A percentile compares a stretch with the other conserved stretches of the same genome.
Conservation (phyloP, 2,329 filamentous ascomycete genomes). For the Aspergillus sp. region DNA sequence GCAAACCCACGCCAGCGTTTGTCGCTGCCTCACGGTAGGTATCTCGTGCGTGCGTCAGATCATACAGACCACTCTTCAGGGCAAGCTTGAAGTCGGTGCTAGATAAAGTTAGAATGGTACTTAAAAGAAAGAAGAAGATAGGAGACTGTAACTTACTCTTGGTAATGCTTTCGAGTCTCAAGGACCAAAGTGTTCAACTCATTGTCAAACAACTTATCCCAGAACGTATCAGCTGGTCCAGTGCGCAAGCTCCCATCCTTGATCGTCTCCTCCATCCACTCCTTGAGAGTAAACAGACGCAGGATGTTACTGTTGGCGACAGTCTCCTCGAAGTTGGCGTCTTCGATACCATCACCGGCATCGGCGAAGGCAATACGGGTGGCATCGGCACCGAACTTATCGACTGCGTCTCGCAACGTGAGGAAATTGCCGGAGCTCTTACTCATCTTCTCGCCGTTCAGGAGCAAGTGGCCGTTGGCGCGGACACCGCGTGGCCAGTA, state of each 20-base stretch:
- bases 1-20: conserved; percentile 74
- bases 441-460: conserved; percentile 98
- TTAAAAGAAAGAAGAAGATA: neutral
- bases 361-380: conserved; percentile 86
- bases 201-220: conserved; percentile 85
- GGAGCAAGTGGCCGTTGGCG: conserved; percentile 82
- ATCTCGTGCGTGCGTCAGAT: conserved; percentile 80
- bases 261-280: conserved; percentile 85
- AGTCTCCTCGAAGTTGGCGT: conserved; percentile 94
- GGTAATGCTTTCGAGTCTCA: conserved; percentile 71
- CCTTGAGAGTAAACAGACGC: conserved; percentile 70
- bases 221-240: conserved; percentile 68
- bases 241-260: conserved; percentile 67
- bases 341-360: conserved; percentile 85
- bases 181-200: conserved; percentile 79
- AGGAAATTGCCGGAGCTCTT: conserved; percentile 98
- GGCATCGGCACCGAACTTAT: conserved; percentile 92
- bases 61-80: conserved; percentile 80
- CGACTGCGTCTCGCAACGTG: conserved; percentile 73
- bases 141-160: conserved; percentile 42
- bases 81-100: conserved; percentile 74
- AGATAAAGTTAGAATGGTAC: conserved; percentile 10
- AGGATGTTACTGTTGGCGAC: conserved; percentile 89
- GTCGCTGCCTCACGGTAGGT: conserved; percentile 79
- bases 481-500: conserved; percentile 85